Evolutionary conservation across 441 rosid species (phyloP).

Genomic region (Lagerstroemia fauriei): DNA sequence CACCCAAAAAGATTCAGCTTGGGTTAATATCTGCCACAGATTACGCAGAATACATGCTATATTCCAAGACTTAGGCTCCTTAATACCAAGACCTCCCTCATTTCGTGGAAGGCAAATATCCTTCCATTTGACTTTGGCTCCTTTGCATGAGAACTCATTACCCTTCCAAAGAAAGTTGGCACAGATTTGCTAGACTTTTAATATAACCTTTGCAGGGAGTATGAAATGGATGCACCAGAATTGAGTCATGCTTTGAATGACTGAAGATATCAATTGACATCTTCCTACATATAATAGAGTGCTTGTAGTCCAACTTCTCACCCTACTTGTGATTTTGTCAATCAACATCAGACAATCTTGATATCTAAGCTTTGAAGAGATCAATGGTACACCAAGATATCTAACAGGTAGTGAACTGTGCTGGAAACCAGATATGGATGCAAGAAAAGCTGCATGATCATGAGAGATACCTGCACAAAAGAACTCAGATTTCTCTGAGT

Average conservation of each 20-base stretch:
- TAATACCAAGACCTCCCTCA: neutral
- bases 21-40: neutral
- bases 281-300: neutral
- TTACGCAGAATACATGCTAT: neutral
- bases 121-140: neutral
- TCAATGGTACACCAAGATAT: neutral
- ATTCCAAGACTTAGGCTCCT: neutral
- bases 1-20: neutral
- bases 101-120: neutral
- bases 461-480: neutral
- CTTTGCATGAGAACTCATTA: neutral
- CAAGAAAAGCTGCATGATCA: neutral
- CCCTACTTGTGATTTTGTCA: neutral
- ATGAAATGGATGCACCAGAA: neutral
- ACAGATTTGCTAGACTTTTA: neutral
- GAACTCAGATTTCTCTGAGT: neutral
- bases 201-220: neutral
- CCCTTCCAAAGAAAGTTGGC: neutral
- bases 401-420: neutral
- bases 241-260: neutral
- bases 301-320: neutral
- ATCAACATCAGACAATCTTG: neutral
- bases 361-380: neutral
- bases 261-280: neutral
- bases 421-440: neutral